Evolutionary conservation across 2,329 filamentous ascomycete genomes (phyloP), one percentile per base, ranked within the genome.

Genomic region (Cryphonectria parasitica): DNA sequence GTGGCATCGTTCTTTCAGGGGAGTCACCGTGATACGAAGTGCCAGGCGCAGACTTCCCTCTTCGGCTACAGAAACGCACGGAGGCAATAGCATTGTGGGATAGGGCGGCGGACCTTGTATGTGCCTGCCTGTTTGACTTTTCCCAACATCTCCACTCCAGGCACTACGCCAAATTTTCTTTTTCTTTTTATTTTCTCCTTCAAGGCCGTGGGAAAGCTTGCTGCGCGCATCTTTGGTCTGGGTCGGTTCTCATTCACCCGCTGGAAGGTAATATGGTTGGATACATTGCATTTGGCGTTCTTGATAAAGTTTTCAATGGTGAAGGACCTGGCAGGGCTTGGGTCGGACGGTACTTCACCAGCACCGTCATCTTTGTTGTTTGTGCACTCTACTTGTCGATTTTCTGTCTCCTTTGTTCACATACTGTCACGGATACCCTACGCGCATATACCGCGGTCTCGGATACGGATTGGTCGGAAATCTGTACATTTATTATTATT

Each of bases 391-490:
- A 43, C 31, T 52, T 52, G 49, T 28, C 17, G 8, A 49, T 52
- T 52, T 39, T 28, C 49, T 68, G 54, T 70, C 68, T 67, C 65
- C 52, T 72, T 72, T 70, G 71, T 70, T 56, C 61, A 72, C 36
- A 65, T 58, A 41, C 66, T 71, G 65, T 71, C 66, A 70, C 71
- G 67, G 71, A 72, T 72, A 72, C 71, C 71, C 71, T 64, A 64
- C 66, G 54, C 49, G 67, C 67, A 71, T 71, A 60, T 25, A 45
- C 31, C 45, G 66, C 60, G 49, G 70, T 60, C 62, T 69, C 68
- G 67, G 63, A 71, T 17, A 62, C 60, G 60, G 34, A 36, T 62
- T 13, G 34, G 19, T 45, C 39, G 39, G 34, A 31, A n/a, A 64
- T 41, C 62, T 31, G 39, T 28, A 34, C 34, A 64, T 64, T n/a